Percentiles rank a stretch among this genome's conserved stretches.
phyloP scores from a whole-genome alignment of 2,329 filamentous ascomycete genomes.

The Epichloe amarillans region DNA sequence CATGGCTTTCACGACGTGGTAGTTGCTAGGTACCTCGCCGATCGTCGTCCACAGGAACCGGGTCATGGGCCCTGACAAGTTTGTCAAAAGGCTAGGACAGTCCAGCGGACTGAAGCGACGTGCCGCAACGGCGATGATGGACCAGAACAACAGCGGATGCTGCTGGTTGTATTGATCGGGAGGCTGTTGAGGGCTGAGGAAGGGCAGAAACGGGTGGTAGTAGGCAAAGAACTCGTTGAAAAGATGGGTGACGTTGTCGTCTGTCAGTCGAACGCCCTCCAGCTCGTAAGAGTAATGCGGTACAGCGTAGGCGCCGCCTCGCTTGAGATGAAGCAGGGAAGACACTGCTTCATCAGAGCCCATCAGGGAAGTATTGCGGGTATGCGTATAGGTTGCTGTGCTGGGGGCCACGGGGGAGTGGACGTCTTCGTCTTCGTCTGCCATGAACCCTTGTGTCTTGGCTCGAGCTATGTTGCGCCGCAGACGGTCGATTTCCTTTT shows the following conservation, averaged over 20 bases:
- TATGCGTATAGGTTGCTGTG: slow-evolving; percentile 44
- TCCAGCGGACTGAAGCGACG: slow-evolving; percentile 46
- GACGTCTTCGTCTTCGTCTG: slow-evolving; percentile 43
- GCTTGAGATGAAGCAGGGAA: slow-evolving; percentile 52
- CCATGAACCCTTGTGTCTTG: slow-evolving; percentile 41
- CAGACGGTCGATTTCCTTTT: slow-evolving; percentile 62
- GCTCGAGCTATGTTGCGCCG: slow-evolving; percentile 49
- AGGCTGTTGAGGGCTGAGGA: slow-evolving; percentile 51
- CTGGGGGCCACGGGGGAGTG: slow-evolving; percentile 41
- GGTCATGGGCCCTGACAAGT: slow-evolving; percentile 54
- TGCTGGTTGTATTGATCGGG: slow-evolving; percentile 67
- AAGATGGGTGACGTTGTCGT: slow-evolving; percentile 48
- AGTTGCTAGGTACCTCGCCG: slow-evolving; percentile 62
- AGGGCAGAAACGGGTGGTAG: slow-evolving; percentile 68
- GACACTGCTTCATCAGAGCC: slow-evolving; percentile 57
- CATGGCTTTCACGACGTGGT: slow-evolving; percentile 70
- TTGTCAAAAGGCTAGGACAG: slow-evolving; percentile 51
- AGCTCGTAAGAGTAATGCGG: slow-evolving; percentile 47
- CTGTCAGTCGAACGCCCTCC: slow-evolving; percentile 50
- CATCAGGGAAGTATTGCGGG: slow-evolving; percentile 50
- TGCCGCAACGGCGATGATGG: slow-evolving; percentile 61
- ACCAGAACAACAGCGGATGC: slow-evolving; percentile 75
- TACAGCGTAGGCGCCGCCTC: slow-evolving; percentile 48
- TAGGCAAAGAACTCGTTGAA: slow-evolving; percentile 63
- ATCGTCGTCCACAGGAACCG: slow-evolving; percentile 66